These are phyloP conservation scores for Arachnomyces sp. DNA, from an alignment of 2,329 filamentous ascomycete species.

Conservation along the genomic window DNA sequence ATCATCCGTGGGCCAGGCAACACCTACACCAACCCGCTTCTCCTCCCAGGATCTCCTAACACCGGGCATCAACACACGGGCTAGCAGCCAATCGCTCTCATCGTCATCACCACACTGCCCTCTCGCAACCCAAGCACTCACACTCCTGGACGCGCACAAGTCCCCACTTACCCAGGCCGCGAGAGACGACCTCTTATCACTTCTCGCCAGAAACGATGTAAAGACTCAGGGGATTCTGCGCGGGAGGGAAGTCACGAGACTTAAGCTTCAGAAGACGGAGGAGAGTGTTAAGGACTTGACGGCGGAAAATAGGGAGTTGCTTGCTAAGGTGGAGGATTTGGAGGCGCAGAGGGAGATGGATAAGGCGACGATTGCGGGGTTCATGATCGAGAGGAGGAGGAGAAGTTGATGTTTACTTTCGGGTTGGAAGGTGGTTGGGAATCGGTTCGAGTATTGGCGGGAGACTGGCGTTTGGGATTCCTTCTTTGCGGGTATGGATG, in stretches of 20 bases:
- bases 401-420: no score
- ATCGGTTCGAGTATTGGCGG: no score
- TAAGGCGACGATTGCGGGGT: no score
- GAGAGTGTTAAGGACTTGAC: slow-evolving; percentile 56
- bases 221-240: slow-evolving; percentile 53
- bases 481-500: no score
- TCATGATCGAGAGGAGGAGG: no score
- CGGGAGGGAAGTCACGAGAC: slow-evolving; percentile 58
- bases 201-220: slow-evolving; percentile 50
- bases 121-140: slow-evolving; percentile 21
- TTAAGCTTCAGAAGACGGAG: slow-evolving; percentile 56
- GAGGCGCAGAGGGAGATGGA: neutral
- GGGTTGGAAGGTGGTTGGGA: no score
- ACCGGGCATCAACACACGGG: neutral
- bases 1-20: neutral
- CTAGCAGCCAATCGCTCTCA: no score
- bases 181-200: slow-evolving; percentile 27
- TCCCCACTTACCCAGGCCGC: slow-evolving; percentile 26
- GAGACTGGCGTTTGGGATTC: neutral
- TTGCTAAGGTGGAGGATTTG: slow-evolving; percentile 16
- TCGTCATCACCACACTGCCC: slow-evolving; percentile 16
- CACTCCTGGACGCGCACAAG: slow-evolving; percentile 27
- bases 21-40: neutral
- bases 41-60: neutral
- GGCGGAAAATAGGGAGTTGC: slow-evolving; percentile 39